Base-by-base conservation (phyloP, 2,329 filamentous ascomycete species). In the Lachnellula hyalina region DNA sequence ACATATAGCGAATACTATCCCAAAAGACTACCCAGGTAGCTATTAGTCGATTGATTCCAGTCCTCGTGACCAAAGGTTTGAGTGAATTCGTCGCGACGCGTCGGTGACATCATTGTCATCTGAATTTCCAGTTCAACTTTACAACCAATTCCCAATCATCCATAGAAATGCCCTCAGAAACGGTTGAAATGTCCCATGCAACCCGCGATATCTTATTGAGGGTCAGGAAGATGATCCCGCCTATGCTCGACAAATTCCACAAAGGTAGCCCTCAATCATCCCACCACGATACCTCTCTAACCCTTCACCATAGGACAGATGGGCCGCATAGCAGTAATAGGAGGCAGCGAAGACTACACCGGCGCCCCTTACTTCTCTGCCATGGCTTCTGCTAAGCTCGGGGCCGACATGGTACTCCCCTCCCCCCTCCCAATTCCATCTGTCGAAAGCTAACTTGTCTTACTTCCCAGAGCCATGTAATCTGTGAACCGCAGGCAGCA, bases 351-450 rank as follows among this genome's bases (percentile, higher is more conserved):
- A 70, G 93, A 97, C 73, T 99, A 97, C 71, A 96, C 94, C 1
- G 94, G 94, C 38, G 94, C 94, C 55, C 94, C 94, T 12, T 99
- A 96, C 75, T 99, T 99, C 74, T 96, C 93, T 19, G 92, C 93
- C 61, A 96, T 96, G 85, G 94, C 94, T 12, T 96, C 90, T 62
- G 94, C 94, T 47, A 84, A 88, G 67, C 75, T 97, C 55, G 94
- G 93, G 4, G 90, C 87, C 67, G 91, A 96, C 68, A 89, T 96
- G 89, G 90, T 93, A 77, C 53, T 74, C 19, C 15, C 48, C 23
- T 41, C 32, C 28, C 40, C 25, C 38, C 34, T 19, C 19, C 49
- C 28, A 14, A 49, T 36, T 50, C 21, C 23, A 34, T 44, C 23
- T 15, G 51, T 14, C 28, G 17, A n/a, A 34, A 44, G 19, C 53